A percentile compares a stretch with the other conserved stretches of the same genome.
Conservation (phyloP, 441 rosid genomes). For the Hypseocharis bilobata region DNA sequence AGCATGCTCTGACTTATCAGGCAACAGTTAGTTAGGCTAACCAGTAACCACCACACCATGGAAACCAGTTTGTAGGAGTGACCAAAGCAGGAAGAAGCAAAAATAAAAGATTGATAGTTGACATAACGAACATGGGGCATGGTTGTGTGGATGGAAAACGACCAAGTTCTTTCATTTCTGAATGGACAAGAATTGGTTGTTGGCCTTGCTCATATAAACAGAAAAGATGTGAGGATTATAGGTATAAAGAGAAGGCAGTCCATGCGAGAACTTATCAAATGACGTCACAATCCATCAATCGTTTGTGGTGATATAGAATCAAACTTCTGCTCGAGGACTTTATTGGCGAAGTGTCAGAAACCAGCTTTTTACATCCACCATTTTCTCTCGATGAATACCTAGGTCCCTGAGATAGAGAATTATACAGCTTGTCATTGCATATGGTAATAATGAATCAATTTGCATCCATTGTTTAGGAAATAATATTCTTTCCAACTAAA, state of each 20-base stretch:
- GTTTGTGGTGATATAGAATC: conserved; percentile 17
- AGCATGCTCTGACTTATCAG: conserved; percentile 12
- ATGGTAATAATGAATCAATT: conserved; percentile 23
- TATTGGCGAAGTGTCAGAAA: conserved; percentile 25
- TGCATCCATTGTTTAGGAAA: conserved; percentile 24
- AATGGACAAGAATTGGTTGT: conserved; percentile 11
- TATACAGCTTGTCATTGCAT: neutral
- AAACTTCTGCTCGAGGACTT: conserved; percentile 19
- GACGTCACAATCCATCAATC: conserved; percentile 11
- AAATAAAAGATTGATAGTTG: conserved; percentile 16
- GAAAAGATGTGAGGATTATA: conserved; percentile 5
- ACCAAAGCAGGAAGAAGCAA: conserved; percentile 11
- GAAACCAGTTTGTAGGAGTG: conserved; percentile 16
- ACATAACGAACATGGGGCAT: conserved; percentile 18
- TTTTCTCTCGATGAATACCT: conserved; percentile 10
- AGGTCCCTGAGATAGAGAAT: conserved; percentile 16
- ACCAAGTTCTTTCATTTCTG: conserved; percentile 19
- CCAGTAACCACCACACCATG: conserved; percentile 12
- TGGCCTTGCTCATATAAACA: conserved; percentile 6
- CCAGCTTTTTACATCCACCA: conserved; percentile 17
- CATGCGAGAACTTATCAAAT: conserved; percentile 11
- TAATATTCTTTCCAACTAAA: conserved; percentile 25
- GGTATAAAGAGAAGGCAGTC: conserved; percentile 8
- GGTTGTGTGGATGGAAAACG: conserved; percentile 15
- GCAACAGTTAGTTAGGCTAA: conserved; percentile 10